A percentile compares a stretch with the other conserved stretches of the same genome.
Evolutionary conservation across 352 stramenopile species (phyloP).

Genomic region (Globisporangium middletonii): DNA sequence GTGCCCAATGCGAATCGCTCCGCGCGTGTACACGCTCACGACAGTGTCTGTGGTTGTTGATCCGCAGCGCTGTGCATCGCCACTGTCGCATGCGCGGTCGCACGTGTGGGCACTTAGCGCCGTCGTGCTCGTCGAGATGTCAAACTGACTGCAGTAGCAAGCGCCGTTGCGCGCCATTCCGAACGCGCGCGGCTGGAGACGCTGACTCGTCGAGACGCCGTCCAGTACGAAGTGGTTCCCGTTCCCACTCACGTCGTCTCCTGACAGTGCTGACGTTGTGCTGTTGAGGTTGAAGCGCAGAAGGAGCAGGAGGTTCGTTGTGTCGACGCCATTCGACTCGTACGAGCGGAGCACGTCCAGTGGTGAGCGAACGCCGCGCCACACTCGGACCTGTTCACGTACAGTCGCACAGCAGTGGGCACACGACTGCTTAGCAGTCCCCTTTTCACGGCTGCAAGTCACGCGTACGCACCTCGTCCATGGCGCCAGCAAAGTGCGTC

Average conservation of each 20-base stretch:
- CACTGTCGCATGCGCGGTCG: constrained; percentile 18
- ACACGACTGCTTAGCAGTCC: not conserved
- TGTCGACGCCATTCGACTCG: constrained; percentile 14
- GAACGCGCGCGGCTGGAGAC: constrained; percentile 15
- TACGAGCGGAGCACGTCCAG: constrained; percentile 16
- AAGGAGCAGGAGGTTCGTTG: constrained; percentile 20
- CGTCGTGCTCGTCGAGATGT: not conserved
- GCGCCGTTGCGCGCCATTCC: constrained; percentile 21
- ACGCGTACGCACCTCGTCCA: constrained; percentile 26
- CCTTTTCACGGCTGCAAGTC: not conserved
- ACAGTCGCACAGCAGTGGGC: not conserved
- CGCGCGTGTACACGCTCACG: constrained; percentile 27
- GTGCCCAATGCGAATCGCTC: constrained; percentile 26
- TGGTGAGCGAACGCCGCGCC: constrained; percentile 16
- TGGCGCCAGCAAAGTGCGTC: constrained; percentile 21
- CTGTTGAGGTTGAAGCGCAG: constrained; percentile 24
- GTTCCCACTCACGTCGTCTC: constrained; percentile 21
- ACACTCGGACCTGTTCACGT: constrained; percentile 25
- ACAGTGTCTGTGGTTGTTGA: constrained; percentile 12
- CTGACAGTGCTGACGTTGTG: constrained; percentile 13
- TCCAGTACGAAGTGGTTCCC: constrained; percentile 36
- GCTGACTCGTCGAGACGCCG: constrained; percentile 2
- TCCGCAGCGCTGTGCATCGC: constrained; percentile 9
- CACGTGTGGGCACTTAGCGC: constrained; percentile 10
- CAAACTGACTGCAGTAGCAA: constrained; percentile 36